Evolutionary conservation across 768 basidiomycete genomes (phyloP), one percentile per base, ranked within the genome.

Genomic region (Mycena chlorophos): DNA sequence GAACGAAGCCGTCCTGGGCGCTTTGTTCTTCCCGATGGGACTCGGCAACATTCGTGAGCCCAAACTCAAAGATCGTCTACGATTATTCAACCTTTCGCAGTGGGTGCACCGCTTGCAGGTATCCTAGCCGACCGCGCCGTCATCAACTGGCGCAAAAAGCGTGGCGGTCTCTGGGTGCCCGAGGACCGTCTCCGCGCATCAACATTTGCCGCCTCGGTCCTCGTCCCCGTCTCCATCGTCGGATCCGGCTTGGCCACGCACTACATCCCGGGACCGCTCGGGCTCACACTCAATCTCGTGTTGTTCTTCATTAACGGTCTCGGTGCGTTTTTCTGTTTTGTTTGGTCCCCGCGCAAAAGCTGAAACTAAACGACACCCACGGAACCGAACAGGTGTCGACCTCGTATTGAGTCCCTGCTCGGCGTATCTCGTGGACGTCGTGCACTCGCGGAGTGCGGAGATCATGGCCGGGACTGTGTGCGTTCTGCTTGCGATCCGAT

Each of bases 101-200:
- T 75, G n/a, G 81, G 82, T 5, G 75, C 81, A 5, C 74, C 75
- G 0, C 58, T 81, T 12, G 69, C 78, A 0, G 82, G 82, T 2
- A 65, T 65, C 5, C 50, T 83, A 0, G 80, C 82, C 0, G 82
- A 84, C 61, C 26, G 52, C 12, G 63, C 71, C 0, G 66, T 84
- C 16, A 65, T 71, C 25, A 63, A 63, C 23, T 79, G 75, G 66
- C 73, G 73, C 27, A 64, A 70, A 53, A 58, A 63, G 3, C 74
- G 80, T 30, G 68, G 68, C 0, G 79, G 79, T 2, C 59, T 67
- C 3, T 81, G 78, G 80, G 69, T 73, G 3, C 80, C 83, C 0
- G 81, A 84, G 62, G 82, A 82, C 55, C 73, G 82, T 4, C 72
- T 83, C 31, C 72, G 78, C 10, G 80, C 70, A 3, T 68, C 73